Percentiles rank a stretch among this genome's conserved stretches.
These are phyloP conservation scores for Luzula sylvatica DNA, from an alignment of 176 grass and related monocot genomes.

Conservation along the genomic window DNA sequence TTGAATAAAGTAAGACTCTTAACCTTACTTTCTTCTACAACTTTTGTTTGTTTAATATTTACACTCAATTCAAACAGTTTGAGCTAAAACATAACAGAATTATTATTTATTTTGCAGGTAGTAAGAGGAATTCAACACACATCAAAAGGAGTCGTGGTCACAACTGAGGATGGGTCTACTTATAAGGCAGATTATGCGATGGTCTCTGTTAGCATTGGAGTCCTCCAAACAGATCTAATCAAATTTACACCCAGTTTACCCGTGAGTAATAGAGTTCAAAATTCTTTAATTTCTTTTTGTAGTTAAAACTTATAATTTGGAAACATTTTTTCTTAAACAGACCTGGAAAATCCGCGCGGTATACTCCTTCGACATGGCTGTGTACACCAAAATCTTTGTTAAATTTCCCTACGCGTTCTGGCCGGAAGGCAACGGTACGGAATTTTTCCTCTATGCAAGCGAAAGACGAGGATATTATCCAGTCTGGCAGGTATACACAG, in stretches of 20 bases:
- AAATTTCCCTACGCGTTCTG: conserved; percentile 54
- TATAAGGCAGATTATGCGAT: conserved; percentile 46
- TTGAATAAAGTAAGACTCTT: conserved; percentile 22
- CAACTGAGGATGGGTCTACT: conserved; percentile 31
- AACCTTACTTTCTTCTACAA: too few relatives aligned
- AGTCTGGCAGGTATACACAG: conserved; percentile 37
- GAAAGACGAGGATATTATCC: conserved; percentile 51
- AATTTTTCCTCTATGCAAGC: conserved; percentile 55
- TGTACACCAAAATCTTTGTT: conserved; percentile 74
- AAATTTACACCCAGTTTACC: conserved; percentile 42
- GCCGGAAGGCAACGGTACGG: conserved; percentile 37
- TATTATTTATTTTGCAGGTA: conserved; percentile 12
- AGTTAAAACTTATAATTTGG: not conserved
- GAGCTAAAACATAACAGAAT: not conserved
- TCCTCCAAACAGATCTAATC: conserved; percentile 53
- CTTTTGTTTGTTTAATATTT: too few relatives aligned
- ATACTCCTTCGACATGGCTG: conserved; percentile 50
- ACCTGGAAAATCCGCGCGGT: conserved; percentile 38
- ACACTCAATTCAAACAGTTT: too few relatives aligned
- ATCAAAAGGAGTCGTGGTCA: conserved; percentile 13
- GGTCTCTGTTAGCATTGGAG: conserved; percentile 44
- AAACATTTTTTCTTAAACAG: not conserved
- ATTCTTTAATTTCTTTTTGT: not conserved
- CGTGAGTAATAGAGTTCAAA: conserved; percentile 17
- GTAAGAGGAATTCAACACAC: conserved; percentile 29